Percentiles rank a stretch among this genome's conserved stretches.
Conservation (phyloP, 257 asterid species). For the Sherardia arvensis region DNA sequence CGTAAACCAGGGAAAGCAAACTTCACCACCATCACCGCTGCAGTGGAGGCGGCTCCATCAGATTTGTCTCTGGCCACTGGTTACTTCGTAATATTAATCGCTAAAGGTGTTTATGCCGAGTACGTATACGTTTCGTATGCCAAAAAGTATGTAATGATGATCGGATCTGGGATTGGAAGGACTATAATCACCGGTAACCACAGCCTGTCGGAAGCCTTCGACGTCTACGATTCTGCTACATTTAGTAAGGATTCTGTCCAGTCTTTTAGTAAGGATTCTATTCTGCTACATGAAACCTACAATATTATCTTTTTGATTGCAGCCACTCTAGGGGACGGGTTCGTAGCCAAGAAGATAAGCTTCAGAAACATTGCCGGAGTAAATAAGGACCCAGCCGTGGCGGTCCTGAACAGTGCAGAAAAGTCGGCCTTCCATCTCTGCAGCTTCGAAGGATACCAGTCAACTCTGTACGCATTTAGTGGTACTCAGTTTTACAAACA, state of each 20-base stretch:
- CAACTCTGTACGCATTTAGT: conserved; percentile 9
- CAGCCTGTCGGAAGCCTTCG: conserved; percentile 47
- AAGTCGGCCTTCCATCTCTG: conserved; percentile 11
- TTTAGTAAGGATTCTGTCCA: conserved; percentile 32
- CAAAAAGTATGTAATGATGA: conserved; percentile 48
- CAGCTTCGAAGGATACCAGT: conserved; percentile 17
- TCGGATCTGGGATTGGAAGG: conserved; percentile 60
- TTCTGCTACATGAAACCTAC: too few relatives aligned
- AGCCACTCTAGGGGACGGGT: conserved; percentile 11
- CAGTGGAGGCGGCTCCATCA: conserved; percentile 44
- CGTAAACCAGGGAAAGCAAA: conserved; percentile 41
- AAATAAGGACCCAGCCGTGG: conserved; percentile 15
- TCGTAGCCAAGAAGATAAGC: conserved; percentile 14
- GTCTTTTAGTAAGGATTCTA: too few relatives aligned
- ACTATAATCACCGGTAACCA: conserved; percentile 55
- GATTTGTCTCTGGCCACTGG: conserved; percentile 36
- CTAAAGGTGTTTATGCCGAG: conserved; percentile 54
- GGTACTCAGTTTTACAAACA: conserved; percentile 12
- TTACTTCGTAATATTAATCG: conserved; percentile 39
- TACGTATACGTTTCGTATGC: conserved; percentile 38
- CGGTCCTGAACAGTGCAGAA: conserved; percentile 15
- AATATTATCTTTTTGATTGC: background rate
- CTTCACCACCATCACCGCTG: conserved; percentile 43
- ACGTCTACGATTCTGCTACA: conserved; percentile 27
- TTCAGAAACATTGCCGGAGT: conserved; percentile 15